These are phyloP conservation scores for Pyrenochaeta sp. DNA, from an alignment of 2,329 filamentous ascomycete genomes.

Conservation along the genomic window DNA sequence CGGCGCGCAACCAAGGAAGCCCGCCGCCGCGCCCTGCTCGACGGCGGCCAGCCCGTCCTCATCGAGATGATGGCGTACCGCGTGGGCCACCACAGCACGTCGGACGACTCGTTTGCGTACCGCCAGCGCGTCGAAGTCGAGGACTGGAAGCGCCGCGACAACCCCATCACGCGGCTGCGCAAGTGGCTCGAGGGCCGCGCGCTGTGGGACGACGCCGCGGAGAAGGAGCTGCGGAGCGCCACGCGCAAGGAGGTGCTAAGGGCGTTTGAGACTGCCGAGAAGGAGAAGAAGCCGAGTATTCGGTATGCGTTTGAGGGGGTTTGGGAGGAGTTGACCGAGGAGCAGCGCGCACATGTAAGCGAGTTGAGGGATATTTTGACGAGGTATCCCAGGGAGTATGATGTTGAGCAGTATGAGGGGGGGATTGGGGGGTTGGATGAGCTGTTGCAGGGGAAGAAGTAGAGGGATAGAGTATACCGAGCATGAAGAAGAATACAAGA, in stretches of 20 bases:
- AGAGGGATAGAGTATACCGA: too few relatives aligned
- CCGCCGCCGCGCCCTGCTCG: conserved; percentile 76
- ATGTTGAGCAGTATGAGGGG: conserved; percentile 77
- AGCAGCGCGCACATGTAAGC: conserved; percentile 76
- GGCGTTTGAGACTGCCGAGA: conserved; percentile 84
- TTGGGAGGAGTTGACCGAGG: conserved; percentile 86
- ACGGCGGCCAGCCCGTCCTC: conserved; percentile 82
- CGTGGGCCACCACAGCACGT: conserved; percentile 96
- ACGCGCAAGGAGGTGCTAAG: conserved; percentile 78
- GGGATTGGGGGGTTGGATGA: conserved; percentile 69
- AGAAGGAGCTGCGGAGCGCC: conserved; percentile 72
- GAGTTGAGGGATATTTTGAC: conserved; percentile 80
- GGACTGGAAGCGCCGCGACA: conserved; percentile 90
- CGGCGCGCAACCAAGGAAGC: conserved; percentile 80
- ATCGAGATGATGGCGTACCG: conserved; percentile 98
- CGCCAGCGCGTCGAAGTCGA: conserved; percentile 91
- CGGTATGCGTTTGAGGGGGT: conserved; percentile 82
- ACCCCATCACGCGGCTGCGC: conserved; percentile 81
- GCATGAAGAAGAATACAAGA: too few relatives aligned
- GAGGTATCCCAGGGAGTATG: conserved; percentile 91
- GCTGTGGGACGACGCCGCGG: conserved; percentile 84
- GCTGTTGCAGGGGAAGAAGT: conserved; percentile 28
- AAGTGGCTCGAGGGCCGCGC: conserved; percentile 89
- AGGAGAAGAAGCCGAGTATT: conserved; percentile 78
- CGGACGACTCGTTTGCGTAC: conserved; percentile 96